Evolutionary conservation across 768 basidiomycete species (phyloP).

Genomic region (Rhizopogon vesiculosus): DNA sequence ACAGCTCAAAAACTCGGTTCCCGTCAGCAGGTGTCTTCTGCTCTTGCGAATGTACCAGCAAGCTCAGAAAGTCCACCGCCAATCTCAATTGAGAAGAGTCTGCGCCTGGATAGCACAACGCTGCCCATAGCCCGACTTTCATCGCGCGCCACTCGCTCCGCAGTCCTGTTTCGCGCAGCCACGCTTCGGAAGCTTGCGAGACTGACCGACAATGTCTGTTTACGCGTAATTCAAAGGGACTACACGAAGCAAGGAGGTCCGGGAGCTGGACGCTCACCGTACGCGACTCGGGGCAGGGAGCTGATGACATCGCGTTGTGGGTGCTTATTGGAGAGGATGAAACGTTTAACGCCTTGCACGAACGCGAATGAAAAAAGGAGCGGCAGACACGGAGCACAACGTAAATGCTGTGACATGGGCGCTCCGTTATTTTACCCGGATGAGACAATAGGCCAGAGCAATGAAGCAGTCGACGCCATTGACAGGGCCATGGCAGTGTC

Average conservation of each 20-base stretch:
- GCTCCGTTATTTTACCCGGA: not conserved
- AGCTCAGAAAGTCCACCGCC: slow-evolving; percentile 44
- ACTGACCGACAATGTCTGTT: slow-evolving; percentile 24
- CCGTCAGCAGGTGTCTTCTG: slow-evolving; percentile 10
- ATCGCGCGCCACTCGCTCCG: slow-evolving; percentile 15
- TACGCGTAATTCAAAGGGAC: slow-evolving; percentile 19
- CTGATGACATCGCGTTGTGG: not conserved
- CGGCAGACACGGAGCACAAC: not conserved
- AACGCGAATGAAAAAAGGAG: not conserved
- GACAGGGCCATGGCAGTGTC: not conserved
- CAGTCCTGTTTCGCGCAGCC: slow-evolving; percentile 19
- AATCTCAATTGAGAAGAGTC: slow-evolving; percentile 53
- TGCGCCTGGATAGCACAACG: slow-evolving; percentile 55
- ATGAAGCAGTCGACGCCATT: not conserved
- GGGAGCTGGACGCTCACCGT: slow-evolving; percentile 26
- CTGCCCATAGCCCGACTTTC: slow-evolving; percentile 49
- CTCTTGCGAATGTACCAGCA: slow-evolving; percentile 30
- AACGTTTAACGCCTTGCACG: not conserved
- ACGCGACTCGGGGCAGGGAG: not conserved
- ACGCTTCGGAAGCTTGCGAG: slow-evolving; percentile 24
- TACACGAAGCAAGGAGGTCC: slow-evolving; percentile 21
- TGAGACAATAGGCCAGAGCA: not conserved
- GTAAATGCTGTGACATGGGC: not conserved
- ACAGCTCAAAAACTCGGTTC: slow-evolving; percentile 15
- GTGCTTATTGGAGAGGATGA: not conserved